These are phyloP conservation scores for Coemansia sp. DNA, from an alignment of 192 early-diverging fungal genomes.

Conservation along the genomic window DNA sequence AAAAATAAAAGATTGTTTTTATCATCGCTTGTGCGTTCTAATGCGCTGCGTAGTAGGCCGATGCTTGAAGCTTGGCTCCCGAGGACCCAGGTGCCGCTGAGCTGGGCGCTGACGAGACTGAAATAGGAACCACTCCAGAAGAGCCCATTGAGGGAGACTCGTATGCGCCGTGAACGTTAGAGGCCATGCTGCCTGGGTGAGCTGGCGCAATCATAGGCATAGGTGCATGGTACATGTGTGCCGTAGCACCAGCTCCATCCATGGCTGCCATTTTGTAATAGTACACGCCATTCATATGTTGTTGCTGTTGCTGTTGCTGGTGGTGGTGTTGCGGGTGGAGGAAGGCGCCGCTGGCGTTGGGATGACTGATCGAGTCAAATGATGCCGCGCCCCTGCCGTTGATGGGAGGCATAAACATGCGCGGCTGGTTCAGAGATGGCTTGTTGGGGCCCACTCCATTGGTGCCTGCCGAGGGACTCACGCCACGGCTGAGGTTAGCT, in stretches of 20 bases:
- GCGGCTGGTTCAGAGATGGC: constrained; percentile 6
- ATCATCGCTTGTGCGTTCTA: not conserved
- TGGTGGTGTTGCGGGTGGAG: constrained; percentile 14
- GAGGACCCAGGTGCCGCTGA: constrained; percentile 6
- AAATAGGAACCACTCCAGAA: not conserved
- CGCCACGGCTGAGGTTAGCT: constrained; percentile 30
- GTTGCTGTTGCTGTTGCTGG: constrained; percentile 19
- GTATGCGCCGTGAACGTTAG: not conserved
- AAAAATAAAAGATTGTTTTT: not conserved
- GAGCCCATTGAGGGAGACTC: not conserved
- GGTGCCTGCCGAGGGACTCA: constrained; percentile 24
- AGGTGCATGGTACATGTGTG: constrained; percentile 16
- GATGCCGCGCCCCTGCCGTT: constrained; percentile 4
- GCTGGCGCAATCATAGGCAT: constrained; percentile 28
- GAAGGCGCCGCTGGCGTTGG: constrained; percentile 7
- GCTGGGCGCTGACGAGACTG: constrained; percentile 2
- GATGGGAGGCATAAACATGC: constrained; percentile 14
- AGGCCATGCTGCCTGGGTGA: constrained; percentile 8
- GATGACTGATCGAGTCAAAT: constrained; percentile 4
- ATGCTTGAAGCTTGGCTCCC: constrained; percentile 23
- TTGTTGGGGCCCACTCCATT: not conserved
- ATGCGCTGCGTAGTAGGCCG: constrained; percentile 20
- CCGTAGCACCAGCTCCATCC: constrained; percentile 18
- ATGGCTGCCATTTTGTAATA: constrained; percentile 39
- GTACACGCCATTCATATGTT: constrained; percentile 27